These are phyloP conservation scores for Trichophaea hybrida DNA, from an alignment of 2,329 filamentous ascomycete genomes.

Conservation along the genomic window DNA sequence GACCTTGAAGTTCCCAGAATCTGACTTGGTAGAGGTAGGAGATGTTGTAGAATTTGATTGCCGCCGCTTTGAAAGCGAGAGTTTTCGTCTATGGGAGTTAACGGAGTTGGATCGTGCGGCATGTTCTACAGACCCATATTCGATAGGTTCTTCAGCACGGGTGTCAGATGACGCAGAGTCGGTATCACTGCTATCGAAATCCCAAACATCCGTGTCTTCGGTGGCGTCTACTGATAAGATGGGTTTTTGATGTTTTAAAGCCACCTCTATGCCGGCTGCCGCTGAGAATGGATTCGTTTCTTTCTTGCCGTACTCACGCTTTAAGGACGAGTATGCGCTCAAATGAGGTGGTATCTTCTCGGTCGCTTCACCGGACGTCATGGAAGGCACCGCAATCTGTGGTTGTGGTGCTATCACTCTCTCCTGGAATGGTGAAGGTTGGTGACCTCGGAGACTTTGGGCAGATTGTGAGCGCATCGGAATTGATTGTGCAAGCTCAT, in stretches of 20 bases:
- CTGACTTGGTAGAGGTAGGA: constrained; percentile 38
- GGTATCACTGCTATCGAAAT: constrained; percentile 48
- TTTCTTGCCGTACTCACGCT: constrained; percentile 4
- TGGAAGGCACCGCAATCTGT: constrained; percentile 12
- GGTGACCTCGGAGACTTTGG: constrained; percentile 7
- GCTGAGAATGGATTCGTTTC: constrained; percentile 21
- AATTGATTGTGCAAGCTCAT: constrained; percentile 7
- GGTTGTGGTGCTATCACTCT: constrained; percentile 6
- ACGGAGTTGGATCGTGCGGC: constrained; percentile 9
- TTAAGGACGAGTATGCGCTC: constrained; percentile 5
- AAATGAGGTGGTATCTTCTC: constrained; percentile 7
- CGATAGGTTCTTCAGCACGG: constrained; percentile 9
- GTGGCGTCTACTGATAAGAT: constrained; percentile 21
- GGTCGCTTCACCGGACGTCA: constrained; percentile 8
- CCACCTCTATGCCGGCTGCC: not conserved
- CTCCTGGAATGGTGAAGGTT: constrained; percentile 8
- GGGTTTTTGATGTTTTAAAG: not conserved
- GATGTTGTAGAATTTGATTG: constrained; percentile 6
- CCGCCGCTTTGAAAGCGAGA: constrained; percentile 9
- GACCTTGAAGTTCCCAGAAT: constrained; percentile 73
- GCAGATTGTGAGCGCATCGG: constrained; percentile 10
- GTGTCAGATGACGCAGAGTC: constrained; percentile 10
- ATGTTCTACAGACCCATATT: not conserved
- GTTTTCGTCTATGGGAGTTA: constrained; percentile 10
- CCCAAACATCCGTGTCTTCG: constrained; percentile 65